A percentile compares a stretch with the other conserved stretches of the same genome.
These are phyloP conservation scores for Puccinia novopanici DNA, from an alignment of 1,284 basidiomycete genomes.

Conservation along the genomic window DNA sequence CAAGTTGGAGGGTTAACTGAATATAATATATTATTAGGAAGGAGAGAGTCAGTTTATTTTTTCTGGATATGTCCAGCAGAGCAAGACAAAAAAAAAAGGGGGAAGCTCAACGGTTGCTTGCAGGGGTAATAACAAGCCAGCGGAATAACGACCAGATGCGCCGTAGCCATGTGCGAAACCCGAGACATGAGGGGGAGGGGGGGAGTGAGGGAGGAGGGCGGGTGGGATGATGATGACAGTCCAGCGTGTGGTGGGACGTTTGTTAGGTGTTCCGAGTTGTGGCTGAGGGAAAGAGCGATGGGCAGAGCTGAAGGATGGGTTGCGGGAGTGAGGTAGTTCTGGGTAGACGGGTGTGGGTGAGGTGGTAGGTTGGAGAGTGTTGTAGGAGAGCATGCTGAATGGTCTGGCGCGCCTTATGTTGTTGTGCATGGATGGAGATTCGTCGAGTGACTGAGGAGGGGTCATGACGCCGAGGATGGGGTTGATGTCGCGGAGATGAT, in stretches of 20 bases:
- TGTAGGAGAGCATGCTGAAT: slow-evolving; percentile 37
- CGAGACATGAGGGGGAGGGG: slow-evolving; percentile 66
- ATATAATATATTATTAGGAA: neutral
- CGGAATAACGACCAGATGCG: slow-evolving; percentile 66
- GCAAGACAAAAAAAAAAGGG: slow-evolving; percentile 20
- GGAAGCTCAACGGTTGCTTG: slow-evolving; percentile 68
- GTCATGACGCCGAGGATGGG: neutral
- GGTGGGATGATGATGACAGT: slow-evolving; percentile 72
- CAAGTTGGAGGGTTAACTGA: slow-evolving; percentile 72
- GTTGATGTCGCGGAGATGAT: slow-evolving; percentile 2
- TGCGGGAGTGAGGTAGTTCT: neutral
- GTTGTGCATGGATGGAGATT: slow-evolving; percentile 9
- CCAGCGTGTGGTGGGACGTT: slow-evolving; percentile 57
- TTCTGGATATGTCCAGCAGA: too few species aligned
- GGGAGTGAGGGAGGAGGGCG: slow-evolving; percentile 65
- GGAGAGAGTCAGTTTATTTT: too few species aligned
- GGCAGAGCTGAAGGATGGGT: slow-evolving; percentile 19
- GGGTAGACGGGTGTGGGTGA: slow-evolving; percentile 1
- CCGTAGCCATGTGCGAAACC: slow-evolving; percentile 63
- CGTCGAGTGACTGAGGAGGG: slow-evolving; percentile 18
- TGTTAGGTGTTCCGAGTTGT: neutral
- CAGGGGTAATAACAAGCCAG: slow-evolving; percentile 73
- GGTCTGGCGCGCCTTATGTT: slow-evolving; percentile 8
- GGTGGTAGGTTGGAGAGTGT: neutral
- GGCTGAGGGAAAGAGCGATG: neutral